phyloP scores from a whole-genome alignment of 768 basidiomycete species.

The Boletus sp. region DNA sequence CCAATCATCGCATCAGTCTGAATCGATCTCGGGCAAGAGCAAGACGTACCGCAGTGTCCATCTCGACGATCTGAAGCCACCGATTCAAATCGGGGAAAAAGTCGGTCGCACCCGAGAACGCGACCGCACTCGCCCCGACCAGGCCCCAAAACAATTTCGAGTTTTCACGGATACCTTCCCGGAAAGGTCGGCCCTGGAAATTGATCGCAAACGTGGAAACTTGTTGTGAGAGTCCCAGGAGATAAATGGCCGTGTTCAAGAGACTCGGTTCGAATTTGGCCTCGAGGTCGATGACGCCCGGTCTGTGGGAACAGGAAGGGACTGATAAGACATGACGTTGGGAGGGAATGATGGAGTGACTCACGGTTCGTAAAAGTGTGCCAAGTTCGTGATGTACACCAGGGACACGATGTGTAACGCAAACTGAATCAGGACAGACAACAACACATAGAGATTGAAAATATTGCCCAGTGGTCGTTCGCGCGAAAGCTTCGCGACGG shows the following conservation, averaged over 20 bases:
- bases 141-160: conserved; percentile 91
- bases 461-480: conserved; percentile 95
- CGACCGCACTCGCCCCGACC: conserved; percentile 83
- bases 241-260: conserved; percentile 95
- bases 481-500: conserved; percentile 92
- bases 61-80: conserved; percentile 96
- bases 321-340: not conserved
- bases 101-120: conserved; percentile 91
- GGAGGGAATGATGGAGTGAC: conserved; percentile 28
- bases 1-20: too few relatives aligned
- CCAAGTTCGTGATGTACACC: conserved; percentile 89
- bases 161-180: conserved; percentile 97
- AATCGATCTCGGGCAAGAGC: not conserved
- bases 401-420: conserved; percentile 87
- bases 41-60: conserved; percentile 64
- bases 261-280: conserved; percentile 95
- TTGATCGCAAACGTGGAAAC: conserved; percentile 99
- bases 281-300: conserved; percentile 84
- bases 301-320: conserved; percentile 34
- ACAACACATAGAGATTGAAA: conserved; percentile 92
- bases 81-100: conserved; percentile 93
- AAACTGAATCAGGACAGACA: conserved; percentile 92
- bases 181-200: conserved; percentile 98
- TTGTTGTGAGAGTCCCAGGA: conserved; percentile 93
- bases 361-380: conserved; percentile 75